Conservation (phyloP, 1,284 basidiomycete species). For the Cutaneotrichosporon sp. region DNA sequence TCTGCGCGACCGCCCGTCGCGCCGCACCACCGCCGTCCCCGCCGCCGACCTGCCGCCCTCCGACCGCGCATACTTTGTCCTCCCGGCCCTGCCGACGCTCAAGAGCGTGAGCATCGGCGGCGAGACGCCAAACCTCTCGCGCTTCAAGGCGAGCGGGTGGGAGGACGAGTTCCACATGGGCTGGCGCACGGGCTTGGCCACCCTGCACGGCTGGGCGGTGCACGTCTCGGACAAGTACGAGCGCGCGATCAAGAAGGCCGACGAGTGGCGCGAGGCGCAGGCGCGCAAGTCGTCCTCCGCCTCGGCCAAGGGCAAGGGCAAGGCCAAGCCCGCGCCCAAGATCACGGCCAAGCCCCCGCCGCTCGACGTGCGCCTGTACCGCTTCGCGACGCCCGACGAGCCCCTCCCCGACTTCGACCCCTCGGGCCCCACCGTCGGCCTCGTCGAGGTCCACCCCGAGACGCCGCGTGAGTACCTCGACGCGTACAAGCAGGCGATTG, state of each 20-base stretch:
- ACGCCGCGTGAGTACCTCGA: slow-evolving; percentile 35
- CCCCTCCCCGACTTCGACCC: slow-evolving; percentile 18
- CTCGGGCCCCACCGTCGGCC: slow-evolving; percentile 36
- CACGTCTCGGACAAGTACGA: slow-evolving; percentile 52
- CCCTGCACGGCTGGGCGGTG: slow-evolving; percentile 48
- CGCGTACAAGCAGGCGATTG: slow-evolving; percentile 34
- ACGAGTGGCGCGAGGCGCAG: slow-evolving; percentile 39
- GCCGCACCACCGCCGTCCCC: slow-evolving; percentile 20
- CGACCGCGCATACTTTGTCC: slow-evolving; percentile 46
- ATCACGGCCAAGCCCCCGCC: slow-evolving; percentile 35
- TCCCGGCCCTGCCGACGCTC: slow-evolving; percentile 50
- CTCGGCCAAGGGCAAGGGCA: slow-evolving; percentile 36
- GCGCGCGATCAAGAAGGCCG: slow-evolving; percentile 45
- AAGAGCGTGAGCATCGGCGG: slow-evolving; percentile 51
- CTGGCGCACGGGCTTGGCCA: slow-evolving; percentile 50
- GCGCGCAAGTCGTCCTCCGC: slow-evolving; percentile 1
- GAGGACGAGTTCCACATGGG: slow-evolving; percentile 48
- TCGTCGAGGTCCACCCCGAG: slow-evolving; percentile 38
- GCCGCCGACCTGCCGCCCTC: slow-evolving; percentile 35
- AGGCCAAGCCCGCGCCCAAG: slow-evolving; percentile 22
- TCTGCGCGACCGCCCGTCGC: slow-evolving; percentile 43
- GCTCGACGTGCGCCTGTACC: slow-evolving; percentile 44
- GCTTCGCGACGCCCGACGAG: slow-evolving; percentile 44
- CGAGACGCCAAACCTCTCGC: slow-evolving; percentile 39
- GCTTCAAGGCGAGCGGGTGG: slow-evolving; percentile 45